These are phyloP conservation scores for Bonnemaisonia californica DNA, from an alignment of 31 red algal species.

Conservation along the genomic window DNA sequence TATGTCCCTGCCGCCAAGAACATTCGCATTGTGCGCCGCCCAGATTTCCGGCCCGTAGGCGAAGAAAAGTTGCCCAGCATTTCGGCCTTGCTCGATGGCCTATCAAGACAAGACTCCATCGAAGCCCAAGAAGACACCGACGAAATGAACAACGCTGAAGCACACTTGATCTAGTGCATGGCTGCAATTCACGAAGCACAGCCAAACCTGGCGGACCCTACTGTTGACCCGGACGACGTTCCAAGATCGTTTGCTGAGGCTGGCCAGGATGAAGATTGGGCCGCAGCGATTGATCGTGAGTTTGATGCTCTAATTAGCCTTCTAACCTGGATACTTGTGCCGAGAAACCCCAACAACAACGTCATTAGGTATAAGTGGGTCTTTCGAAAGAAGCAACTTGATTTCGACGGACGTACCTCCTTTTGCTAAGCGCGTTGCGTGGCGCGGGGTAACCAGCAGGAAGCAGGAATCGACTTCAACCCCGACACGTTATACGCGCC, in stretches of 20 bases:
- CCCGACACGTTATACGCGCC: slow-evolving; percentile 6
- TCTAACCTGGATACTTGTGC: slow-evolving; percentile 20
- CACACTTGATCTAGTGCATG: background rate
- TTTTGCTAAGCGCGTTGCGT: slow-evolving; percentile 2
- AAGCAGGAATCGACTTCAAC: slow-evolving; percentile 17
- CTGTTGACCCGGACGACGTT: slow-evolving; percentile 7
- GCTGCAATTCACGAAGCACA: background rate
- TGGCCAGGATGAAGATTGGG: slow-evolving; percentile 19
- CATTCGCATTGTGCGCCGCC: background rate
- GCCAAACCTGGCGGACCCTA: background rate
- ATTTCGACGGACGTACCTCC: background rate
- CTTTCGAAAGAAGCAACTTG: background rate
- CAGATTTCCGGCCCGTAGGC: slow-evolving; percentile 26
- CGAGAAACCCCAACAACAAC: background rate
- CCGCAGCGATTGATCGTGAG: slow-evolving; percentile 31
- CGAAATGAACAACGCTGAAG: background rate
- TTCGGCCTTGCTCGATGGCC: slow-evolving; percentile 23
- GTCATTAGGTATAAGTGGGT: background rate
- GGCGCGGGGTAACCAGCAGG: background rate
- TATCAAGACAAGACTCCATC: background rate
- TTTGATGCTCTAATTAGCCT: slow-evolving; percentile 9
- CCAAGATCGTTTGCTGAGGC: slow-evolving; percentile 27
- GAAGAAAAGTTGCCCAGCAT: background rate
- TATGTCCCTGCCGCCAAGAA: slow-evolving; percentile 19
- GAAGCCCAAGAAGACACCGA: background rate